Evolutionary conservation across 225 moss, liverwort and hornwort species (phyloP), one percentile per base, ranked within the genome.

Genomic region (Ulota crispa): DNA sequence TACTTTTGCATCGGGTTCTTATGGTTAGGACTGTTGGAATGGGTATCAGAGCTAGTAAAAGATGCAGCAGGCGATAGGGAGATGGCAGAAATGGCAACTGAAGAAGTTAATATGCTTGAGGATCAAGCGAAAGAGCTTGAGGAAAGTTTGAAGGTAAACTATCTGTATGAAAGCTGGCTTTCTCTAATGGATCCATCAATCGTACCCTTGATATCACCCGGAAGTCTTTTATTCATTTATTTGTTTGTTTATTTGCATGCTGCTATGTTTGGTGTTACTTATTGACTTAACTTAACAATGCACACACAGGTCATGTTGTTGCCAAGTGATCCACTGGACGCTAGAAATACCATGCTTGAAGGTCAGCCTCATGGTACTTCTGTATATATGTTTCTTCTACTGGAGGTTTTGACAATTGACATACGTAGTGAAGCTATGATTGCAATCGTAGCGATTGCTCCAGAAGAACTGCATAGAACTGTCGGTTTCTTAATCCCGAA

Each of bases 281-380:
- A 32, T 68, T 66, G 74, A 61, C 42, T 47, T 34, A 61, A 24
- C 12, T 20, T 24, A 64, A 36, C 28, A 52, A 34, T 60, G 27
- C 72, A 21, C 56, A 21, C 47, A 73, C 94, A 97, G 98, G 70
- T 94, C 73, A 92, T 99, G 75, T 87, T 96, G 66, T 82, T 99
- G 83, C 99, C 99, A 61, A 88, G 86, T 78, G 89, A 99, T 72
- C 97, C 99, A 52, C 84, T 99, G 82, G 99, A 99, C 88, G 69
- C 92, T 23, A 83, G 99, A 78, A 99, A 99, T 84, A 99, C 88
- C 36, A 96, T 99, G 99, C 96, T 99, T 67, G 99, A 99, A 94
- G 97, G 95, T 97, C 28, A 75, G 78, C 31, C 74, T 60, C 60
- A 21, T 42, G 32, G 56, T 64, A 69, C 74, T 24, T 72, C 8